Percentiles rank a stretch among this genome's conserved stretches.
These are phyloP conservation scores for Tympanopsis confertula DNA, from an alignment of 2,329 filamentous ascomycete genomes.

Conservation along the genomic window DNA sequence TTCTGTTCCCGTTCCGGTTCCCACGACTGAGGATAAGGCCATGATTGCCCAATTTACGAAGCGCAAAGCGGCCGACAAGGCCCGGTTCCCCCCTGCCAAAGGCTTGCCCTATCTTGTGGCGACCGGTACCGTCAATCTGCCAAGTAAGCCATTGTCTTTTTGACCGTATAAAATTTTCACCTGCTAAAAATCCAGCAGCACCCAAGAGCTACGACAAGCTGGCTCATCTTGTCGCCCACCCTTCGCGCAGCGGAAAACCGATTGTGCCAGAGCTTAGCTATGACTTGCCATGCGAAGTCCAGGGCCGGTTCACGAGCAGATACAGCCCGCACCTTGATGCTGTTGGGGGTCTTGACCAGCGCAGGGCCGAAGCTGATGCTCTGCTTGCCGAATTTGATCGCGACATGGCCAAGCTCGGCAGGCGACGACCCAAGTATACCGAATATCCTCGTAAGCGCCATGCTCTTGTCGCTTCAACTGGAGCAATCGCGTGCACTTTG, in stretches of 20 bases:
- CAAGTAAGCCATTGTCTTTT: conserved; percentile 6
- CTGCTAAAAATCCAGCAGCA: too few relatives aligned
- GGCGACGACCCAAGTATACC: conserved; percentile 31
- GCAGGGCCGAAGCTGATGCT: conserved; percentile 23
- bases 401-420: conserved; percentile 26
- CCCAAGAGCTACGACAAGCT: conserved; percentile 33
- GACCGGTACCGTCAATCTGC: conserved; percentile 25
- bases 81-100: conserved; percentile 23
- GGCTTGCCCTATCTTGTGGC: conserved; percentile 24
- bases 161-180: too few relatives aligned
- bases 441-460: conserved; percentile 27
- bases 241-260: conserved; percentile 22
- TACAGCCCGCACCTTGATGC: conserved; percentile 26
- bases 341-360: conserved; percentile 24
- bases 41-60: conserved; percentile 25
- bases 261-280: conserved; percentile 26
- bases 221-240: conserved; percentile 26
- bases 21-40: conserved; percentile 9
- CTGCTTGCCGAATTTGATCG: conserved; percentile 27
- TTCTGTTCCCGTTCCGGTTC: neutral
- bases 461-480: too few relatives aligned
- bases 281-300: conserved; percentile 28
- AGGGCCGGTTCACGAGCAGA: conserved; percentile 26
- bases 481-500: too few relatives aligned
- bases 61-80: conserved; percentile 21